phyloP scores from a whole-genome alignment of 306 rosid genomes.

The Malus orientalis region DNA sequence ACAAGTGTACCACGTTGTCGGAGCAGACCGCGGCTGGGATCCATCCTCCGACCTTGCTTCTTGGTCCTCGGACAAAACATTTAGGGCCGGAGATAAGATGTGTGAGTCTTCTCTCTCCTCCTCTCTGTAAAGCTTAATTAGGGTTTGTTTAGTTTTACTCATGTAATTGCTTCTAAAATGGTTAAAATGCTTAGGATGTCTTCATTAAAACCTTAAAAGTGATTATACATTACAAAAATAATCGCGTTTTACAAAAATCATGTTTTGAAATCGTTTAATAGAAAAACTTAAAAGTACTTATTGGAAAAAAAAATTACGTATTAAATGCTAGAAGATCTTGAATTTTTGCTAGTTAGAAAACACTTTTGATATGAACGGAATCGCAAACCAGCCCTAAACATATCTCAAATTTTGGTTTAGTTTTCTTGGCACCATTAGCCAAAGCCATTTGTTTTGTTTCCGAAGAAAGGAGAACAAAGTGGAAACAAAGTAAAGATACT shows the following conservation, averaged over 20 bases:
- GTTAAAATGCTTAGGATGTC: background rate
- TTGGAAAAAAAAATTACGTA: too few relatives aligned
- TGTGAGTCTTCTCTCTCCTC: conserved; percentile 35
- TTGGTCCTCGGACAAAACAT: conserved; percentile 54
- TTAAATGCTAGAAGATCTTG: too few relatives aligned
- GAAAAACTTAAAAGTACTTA: too few relatives aligned
- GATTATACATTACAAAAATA: background rate
- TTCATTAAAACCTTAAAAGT: too few relatives aligned
- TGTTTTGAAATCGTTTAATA: background rate
- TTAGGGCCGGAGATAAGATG: conserved; percentile 66
- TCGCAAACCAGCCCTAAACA: background rate
- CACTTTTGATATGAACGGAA: too few relatives aligned
- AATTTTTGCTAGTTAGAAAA: too few relatives aligned
- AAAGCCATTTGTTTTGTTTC: background rate
- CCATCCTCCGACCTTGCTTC: conserved; percentile 40
- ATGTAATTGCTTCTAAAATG: background rate
- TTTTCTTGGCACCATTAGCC: background rate
- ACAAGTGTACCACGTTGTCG: conserved; percentile 64
- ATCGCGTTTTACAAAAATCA: too few relatives aligned
- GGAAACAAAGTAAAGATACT: background rate
- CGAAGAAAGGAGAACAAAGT: background rate
- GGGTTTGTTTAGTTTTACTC: background rate
- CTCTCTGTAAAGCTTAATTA: background rate
- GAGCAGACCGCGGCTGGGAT: conserved; percentile 90
- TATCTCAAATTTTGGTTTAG: background rate